Base-by-base conservation (phyloP, 2,329 filamentous ascomycete genomes). In the Chrysoporthe deuterocubensis region DNA sequence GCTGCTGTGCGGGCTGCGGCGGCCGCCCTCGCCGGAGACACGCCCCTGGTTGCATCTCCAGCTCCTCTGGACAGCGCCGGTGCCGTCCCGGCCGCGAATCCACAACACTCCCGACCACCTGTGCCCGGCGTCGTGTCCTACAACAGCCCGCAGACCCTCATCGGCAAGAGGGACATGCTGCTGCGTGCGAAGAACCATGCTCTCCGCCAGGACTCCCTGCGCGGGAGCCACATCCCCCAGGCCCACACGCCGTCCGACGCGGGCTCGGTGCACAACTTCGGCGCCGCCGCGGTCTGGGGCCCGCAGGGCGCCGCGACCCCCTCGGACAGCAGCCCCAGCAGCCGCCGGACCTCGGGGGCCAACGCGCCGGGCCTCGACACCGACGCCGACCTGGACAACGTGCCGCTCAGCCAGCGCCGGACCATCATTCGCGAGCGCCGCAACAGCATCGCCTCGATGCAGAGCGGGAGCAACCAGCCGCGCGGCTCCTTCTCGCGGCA, bases 331-430 rank as follows among this genome's bases (percentile, higher is more conserved):
- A 54, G 32, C 21, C 59, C 59, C 13, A 54, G 61, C 62, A 67
- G 67, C 48, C 52, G 64, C 50, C 46, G 65, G 61, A 48, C n/a
- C 66, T 60, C 56, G 43, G n/a, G 37, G 16, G 26, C 40, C 46
- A 43, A 52, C 52, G 11, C 32, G n/a, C 26, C 46, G 2, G 26
- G 26, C 62, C 40, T 42, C 52, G 9, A 34, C 42, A 1, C 32
- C 44, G n/a, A 37, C 26, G 74, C 81, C 21, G 85, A 87, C 71
- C 81, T 84, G 1, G 92, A 94, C 69, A 87, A 94, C 66, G 83
- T 95, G 71, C 90, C 92, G 0, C 83, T 96, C 21, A 90, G 88
- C 54, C 87, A 91, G 73, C 89, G 92, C 56, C 85, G 85, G 66
- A 80, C 86, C 58, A 77, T 91, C 40, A 87, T 92, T 66, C 48